phyloP scores from a whole-genome alignment of 345 rosid species.

The Bruguiera sexangula region DNA sequence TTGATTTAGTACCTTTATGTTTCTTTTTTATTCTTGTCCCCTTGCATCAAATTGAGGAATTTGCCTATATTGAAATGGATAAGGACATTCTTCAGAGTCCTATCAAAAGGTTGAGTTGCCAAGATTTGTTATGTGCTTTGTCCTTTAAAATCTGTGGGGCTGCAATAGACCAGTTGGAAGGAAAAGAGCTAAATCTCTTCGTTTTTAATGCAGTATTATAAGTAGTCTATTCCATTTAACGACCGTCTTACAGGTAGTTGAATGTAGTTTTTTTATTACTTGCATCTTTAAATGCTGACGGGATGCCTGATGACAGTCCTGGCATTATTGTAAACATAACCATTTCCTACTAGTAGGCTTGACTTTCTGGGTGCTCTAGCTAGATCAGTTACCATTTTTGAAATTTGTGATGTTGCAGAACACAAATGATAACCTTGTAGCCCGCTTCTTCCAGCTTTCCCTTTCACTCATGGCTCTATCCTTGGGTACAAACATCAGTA shows the following conservation, averaged over 20 bases:
- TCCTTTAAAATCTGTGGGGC: too few species aligned
- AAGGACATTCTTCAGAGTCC: too few species aligned
- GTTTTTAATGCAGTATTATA: too few species aligned
- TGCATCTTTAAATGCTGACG: neutral
- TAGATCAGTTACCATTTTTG: neutral
- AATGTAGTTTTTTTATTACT: too few species aligned
- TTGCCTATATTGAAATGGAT: too few species aligned
- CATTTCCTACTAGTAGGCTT: neutral
- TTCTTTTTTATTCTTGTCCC: neutral
- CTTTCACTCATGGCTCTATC: conserved; percentile 59
- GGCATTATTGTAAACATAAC: too few species aligned
- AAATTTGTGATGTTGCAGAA: conserved; percentile 47
- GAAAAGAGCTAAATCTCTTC: too few species aligned
- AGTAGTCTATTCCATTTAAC: too few species aligned
- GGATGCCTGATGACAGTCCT: neutral
- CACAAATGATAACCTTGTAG: conserved; percentile 51
- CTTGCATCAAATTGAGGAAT: neutral
- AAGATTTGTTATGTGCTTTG: too few species aligned
- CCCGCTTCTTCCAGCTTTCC: conserved; percentile 79
- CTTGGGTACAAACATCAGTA: conserved; percentile 63
- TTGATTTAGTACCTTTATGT: neutral
- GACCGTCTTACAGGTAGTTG: too few species aligned
- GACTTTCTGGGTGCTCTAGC: neutral
- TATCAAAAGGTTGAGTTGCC: too few species aligned
- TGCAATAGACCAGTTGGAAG: too few species aligned